These are phyloP conservation scores for Pestalotiopsis sp. DNA, from an alignment of 2,329 filamentous ascomycete genomes.

Conservation along the genomic window DNA sequence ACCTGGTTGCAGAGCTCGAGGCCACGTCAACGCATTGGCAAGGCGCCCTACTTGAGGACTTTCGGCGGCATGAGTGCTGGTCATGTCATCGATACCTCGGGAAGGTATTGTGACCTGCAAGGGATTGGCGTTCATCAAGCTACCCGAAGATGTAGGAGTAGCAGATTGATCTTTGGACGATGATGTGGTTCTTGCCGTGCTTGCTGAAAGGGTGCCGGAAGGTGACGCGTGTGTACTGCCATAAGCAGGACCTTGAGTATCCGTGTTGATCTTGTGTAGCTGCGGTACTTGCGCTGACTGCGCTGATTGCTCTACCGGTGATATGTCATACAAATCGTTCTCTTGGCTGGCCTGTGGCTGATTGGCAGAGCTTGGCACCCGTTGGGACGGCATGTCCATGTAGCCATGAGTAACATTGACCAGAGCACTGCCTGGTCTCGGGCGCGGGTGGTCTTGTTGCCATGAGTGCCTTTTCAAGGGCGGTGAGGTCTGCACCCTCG, in stretches of 20 bases:
- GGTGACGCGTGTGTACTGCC: conserved; percentile 20
- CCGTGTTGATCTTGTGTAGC: conserved; percentile 28
- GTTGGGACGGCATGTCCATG: conserved; percentile 10
- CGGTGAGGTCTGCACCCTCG: conserved; percentile 28
- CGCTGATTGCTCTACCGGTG: conserved; percentile 23
- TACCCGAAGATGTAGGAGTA: conserved; percentile 16
- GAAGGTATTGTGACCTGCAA: conserved; percentile 19
- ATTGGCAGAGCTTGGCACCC: conserved; percentile 18
- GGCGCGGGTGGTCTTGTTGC: conserved; percentile 16
- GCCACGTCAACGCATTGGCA: conserved; percentile 47
- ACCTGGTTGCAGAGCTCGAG: conserved; percentile 30
- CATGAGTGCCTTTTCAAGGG: conserved; percentile 19
- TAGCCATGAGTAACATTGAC: not conserved
- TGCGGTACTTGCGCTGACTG: conserved; percentile 21
- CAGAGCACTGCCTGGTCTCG: conserved; percentile 13
- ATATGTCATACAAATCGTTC: conserved; percentile 30
- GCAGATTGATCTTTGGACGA: conserved; percentile 21
- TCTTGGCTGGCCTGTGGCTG: conserved; percentile 13
- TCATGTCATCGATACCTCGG: conserved; percentile 10
- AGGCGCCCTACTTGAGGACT: conserved; percentile 25
- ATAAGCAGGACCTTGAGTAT: conserved; percentile 17
- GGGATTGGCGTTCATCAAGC: conserved; percentile 14
- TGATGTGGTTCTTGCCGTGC: conserved; percentile 22
- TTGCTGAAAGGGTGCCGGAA: conserved; percentile 21
- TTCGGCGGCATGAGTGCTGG: conserved; percentile 11